Evolutionary conservation across 179 eudicot genomes (phyloP), one percentile per base, ranked within the genome.

Genomic region (Beta macrorhiza): DNA sequence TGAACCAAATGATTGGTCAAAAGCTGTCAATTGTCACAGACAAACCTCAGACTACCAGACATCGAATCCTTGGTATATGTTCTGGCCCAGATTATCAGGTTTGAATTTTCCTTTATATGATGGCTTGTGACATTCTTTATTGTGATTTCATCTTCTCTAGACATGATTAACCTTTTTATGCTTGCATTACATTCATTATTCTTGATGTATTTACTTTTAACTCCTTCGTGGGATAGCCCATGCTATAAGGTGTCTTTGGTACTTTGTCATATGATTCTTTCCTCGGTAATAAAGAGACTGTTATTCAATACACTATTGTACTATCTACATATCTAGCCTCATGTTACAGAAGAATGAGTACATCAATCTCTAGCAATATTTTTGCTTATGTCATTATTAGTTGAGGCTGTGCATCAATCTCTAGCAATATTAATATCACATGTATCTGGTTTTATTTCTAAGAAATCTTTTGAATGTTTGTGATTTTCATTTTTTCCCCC

Each of bases 1-100:
- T 93, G 8, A 96, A 96, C 83, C 98, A 94, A 87, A 96, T 96
- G 94, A 75, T 96, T 81, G 99, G 99, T 55, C 99, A 96, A 84
- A 96, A 96, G 89, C 90, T 96, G 58, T 96, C 97, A 6, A 96
- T 96, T 80, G 97, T 96, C 58, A 96, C 98, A 0, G 97, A 96
- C 86, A 96, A 96, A 87, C 98, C 99, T 80, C 99, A 96, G 84
- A 96, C 99, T 73, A 96, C 99, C 70, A 89, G 99, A 83, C 99
- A 96, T 83, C 92, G 97, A 72, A 91, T 96, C 82, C 99, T 96
- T 79, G 99, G 97, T 84, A 90, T 96, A 87, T 91, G 97, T 84
- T 96, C 99, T 84, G 92, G 80, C 75, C 83, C 88, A 72, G 99
- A 92, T 47, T 91, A 91, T 86, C 99, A 96, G 99, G 99, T 96